Evolutionary conservation across 495 filamentous ascomycete genomes (phyloP).

Genomic region (Penicillium turbatum): DNA sequence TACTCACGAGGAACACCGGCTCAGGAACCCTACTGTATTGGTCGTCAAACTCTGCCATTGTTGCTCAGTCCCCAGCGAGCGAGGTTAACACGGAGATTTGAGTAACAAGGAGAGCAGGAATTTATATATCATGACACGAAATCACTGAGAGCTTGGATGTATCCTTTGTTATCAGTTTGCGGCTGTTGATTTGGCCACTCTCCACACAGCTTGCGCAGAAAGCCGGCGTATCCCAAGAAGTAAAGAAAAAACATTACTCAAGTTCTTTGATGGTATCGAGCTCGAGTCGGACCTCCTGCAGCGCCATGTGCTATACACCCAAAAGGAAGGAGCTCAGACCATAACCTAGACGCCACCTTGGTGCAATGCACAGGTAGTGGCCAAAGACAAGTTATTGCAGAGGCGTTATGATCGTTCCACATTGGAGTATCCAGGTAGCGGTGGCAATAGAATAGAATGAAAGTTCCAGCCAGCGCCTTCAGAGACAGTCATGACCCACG

Average conservation of each 20-base stretch:
- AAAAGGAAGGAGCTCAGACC: too few species aligned
- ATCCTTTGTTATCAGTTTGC: background rate
- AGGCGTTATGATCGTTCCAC: too few species aligned
- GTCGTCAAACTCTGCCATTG: slow-evolving; percentile 2
- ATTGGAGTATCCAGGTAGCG: too few species aligned
- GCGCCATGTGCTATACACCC: too few species aligned
- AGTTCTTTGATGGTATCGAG: background rate
- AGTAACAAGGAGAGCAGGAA: background rate
- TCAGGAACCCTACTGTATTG: background rate
- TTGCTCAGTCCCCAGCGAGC: too few species aligned
- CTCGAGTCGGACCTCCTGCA: background rate
- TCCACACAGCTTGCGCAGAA: background rate
- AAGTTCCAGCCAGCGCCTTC: too few species aligned
- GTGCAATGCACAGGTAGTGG: background rate
- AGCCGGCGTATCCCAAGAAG: background rate
- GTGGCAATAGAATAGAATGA: too few species aligned
- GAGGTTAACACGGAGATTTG: too few species aligned
- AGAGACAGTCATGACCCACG: too few species aligned
- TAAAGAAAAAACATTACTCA: background rate
- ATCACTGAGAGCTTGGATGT: background rate
- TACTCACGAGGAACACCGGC: background rate
- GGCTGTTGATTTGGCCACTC: background rate
- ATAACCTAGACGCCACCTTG: too few species aligned
- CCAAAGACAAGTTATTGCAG: background rate
- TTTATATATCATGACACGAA: background rate